Base-by-base conservation (phyloP, 2,329 filamentous ascomycete species). In the Sporothrix inflata region DNA sequence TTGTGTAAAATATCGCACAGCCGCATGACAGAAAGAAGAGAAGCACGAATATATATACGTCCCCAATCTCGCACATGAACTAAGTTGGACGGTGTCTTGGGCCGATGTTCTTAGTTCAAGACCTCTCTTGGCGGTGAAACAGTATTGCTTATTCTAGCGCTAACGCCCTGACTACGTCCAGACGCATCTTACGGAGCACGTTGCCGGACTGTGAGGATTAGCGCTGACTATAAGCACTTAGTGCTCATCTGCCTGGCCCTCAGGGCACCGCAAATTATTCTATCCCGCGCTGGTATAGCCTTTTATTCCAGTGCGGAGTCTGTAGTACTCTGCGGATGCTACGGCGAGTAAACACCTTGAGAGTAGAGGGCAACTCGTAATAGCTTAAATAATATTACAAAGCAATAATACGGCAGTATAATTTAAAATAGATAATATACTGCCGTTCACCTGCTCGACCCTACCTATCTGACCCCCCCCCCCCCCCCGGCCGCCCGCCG, bases 1-100 rank as follows among this genome's bases (percentile, higher is more conserved):
- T 57, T 57, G 27, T 57, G 53, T 60, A 1, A 34, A 60, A 38
- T 34, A 19, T 60, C 24, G 16, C 27, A n/a, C 27, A 38, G 27
- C 55, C 14, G 12, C 19, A 38, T n/a, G 27, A n/a, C 30, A 19
- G 16, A 38, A 38, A 8, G 14, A 60, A n/a, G 55, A 38, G 16
- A 60, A 34, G 27, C 14, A 34, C 27, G 55, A 60, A 24, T 53
- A 60, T 60, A 60, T 60, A 60, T 60, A 60, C 55, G 16, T 38
- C 55, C 14, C 6, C 27, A 34, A 34, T 34, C 55, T 60, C 55
- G 27, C 16, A 38, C 30, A 53, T 27, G 11, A 12, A 11, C 49
- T 12, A 27, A 3, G 21, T 53, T 53, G 21, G 49, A 53, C 49
- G 45, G 49, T 53, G n/a, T 24, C 21, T 60, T 60, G 27, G 27